Base-by-base conservation (phyloP, 2,329 filamentous ascomycete species). In the Penicillium expansum region DNA sequence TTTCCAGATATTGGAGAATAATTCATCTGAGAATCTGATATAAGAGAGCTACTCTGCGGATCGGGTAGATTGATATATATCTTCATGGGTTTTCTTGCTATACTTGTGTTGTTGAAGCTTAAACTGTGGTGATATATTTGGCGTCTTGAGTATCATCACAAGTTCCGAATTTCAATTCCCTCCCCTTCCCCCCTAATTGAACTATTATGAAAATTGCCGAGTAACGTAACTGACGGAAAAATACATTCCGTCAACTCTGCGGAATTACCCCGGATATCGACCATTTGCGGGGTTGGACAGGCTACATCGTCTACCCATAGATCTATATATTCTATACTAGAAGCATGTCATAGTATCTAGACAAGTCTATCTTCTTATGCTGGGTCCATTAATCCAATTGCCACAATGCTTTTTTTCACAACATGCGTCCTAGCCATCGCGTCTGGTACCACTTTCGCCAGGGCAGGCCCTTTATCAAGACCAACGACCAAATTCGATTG, bases 401-500 rank as follows among this genome's bases (percentile, higher is more conserved):
- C 16, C 32, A 32, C 16, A 10, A 60, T 59, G 48, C 14, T 56
- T 11, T 20, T 22, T 13, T 38, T 20, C 10, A 5, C n/a, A n/a
- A 18, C 35, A 48, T 33, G 33, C 5, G 20, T 52, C 2, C 18
- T 55, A 14, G 47, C 35, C 6, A 37, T 55, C 6, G 24, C 51
- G 22, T 22, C 55, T 33, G 18, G 43, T 13, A 42, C 42, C 9
- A 30, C 47, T 1, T 43, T 45, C 11, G 45, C 45, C 16, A 18
- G 11, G 4, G 60, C 61, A 33, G 43, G 48, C 11, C 59, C 55
- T 48, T 38, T 48, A 18, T 30, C 55, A 48, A 56, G 13, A 41
- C 30, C 54, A 24, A 41, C 56, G 29, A 41, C 56, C 1, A 61
- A 61, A 41, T 58, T 64, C 22, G 45, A 65, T 22, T 62, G 61